phyloP scores from a whole-genome alignment of 1,284 basidiomycete genomes.

The Trichosporon ovoides region DNA sequence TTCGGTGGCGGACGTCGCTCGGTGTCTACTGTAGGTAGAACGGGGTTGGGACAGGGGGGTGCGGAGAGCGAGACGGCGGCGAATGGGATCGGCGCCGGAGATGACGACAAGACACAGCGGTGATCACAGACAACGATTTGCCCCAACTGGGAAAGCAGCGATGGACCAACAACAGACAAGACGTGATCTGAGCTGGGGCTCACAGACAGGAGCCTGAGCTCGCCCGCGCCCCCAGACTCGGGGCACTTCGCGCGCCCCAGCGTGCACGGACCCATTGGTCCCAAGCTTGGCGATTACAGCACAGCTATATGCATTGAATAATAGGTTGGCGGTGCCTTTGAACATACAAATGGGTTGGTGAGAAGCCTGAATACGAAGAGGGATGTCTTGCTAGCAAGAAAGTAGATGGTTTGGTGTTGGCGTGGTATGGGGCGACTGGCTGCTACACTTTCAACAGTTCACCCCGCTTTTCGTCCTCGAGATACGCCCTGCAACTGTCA shows the following conservation, averaged over 20 bases:
- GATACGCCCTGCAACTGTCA: conserved; percentile 57
- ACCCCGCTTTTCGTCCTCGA: conserved; percentile 79
- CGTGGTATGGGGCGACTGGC: background rate
- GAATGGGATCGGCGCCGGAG: too few relatives aligned
- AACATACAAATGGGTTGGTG: background rate
- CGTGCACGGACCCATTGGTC: background rate
- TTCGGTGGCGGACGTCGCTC: too few relatives aligned
- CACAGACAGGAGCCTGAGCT: too few relatives aligned
- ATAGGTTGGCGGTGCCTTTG: background rate
- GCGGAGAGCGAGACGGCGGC: too few relatives aligned
- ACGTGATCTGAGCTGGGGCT: too few relatives aligned
- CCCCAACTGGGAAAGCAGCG: background rate
- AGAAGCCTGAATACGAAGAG: background rate
- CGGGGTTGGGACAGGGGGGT: too few relatives aligned
- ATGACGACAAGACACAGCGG: too few relatives aligned
- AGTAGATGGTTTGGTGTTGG: too few relatives aligned
- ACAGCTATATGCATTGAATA: background rate
- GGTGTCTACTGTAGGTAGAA: too few relatives aligned
- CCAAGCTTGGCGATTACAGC: background rate
- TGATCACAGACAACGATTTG: background rate
- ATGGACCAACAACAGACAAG: background rate
- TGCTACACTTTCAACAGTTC: conserved; percentile 45
- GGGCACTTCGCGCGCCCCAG: conserved; percentile 1
- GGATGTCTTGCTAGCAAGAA: too few relatives aligned
- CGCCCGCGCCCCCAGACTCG: background rate